Conservation (phyloP, 2,329 filamentous ascomycete species). For the Fusarium succisae region DNA sequence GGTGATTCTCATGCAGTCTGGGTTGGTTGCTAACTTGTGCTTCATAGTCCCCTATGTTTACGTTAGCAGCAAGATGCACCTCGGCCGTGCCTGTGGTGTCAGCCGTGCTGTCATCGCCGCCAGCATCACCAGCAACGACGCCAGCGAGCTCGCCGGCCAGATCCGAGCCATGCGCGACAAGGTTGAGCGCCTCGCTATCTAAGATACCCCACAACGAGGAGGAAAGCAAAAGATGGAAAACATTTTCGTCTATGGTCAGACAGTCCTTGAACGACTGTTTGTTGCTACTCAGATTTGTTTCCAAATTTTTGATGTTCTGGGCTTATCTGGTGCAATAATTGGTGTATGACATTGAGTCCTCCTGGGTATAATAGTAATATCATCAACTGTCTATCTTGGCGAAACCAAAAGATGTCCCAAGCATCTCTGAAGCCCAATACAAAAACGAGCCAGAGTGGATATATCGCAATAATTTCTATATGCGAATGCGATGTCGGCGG, state of each 20-base stretch:
- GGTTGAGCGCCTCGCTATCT: conserved; percentile 95
- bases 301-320: conserved; percentile 19
- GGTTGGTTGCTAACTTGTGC: conserved; percentile 16
- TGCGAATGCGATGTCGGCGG: conserved; percentile 39
- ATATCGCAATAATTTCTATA: conserved; percentile 9
- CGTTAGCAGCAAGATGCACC: conserved; percentile 81
- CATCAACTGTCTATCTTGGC: conserved; percentile 32
- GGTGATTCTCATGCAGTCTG: neutral
- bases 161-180: conserved; percentile 92
- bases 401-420: conserved; percentile 4
- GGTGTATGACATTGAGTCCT: conserved; percentile 25
- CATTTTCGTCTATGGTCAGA: conserved; percentile 15
- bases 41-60: conserved; percentile 66
- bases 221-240: conserved; percentile 30
- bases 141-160: conserved; percentile 85
- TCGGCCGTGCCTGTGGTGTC: conserved; percentile 91
- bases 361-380: conserved; percentile 34
- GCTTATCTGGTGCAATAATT: conserved; percentile 22
- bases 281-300: conserved; percentile 19
- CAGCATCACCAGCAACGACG: conserved; percentile 92
- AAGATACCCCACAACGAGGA: conserved; percentile 50
- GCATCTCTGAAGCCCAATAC: conserved; percentile 20
- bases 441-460: conserved; percentile 37
- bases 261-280: neutral
- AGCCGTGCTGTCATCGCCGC: conserved; percentile 86